Evolutionary conservation across 257 asterid genomes (phyloP), one percentile per base, ranked within the genome.

Genomic region (Parsonsia alboflavescens): DNA sequence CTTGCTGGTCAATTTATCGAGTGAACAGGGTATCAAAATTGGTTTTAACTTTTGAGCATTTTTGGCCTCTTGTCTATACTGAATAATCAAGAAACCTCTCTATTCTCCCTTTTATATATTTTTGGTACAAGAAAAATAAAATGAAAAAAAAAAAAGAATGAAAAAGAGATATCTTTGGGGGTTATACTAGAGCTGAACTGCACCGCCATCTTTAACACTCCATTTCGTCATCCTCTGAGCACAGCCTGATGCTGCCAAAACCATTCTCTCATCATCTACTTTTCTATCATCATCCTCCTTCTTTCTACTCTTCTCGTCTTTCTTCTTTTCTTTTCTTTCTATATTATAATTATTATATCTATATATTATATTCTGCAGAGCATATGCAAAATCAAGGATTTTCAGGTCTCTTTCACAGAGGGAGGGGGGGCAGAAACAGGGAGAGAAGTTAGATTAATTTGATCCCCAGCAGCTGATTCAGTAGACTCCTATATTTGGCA

Each of bases 221-320:
- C 54, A 66, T 75, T 75, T 72, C 91, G 85, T 91, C 97, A 88
- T 76, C 85, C 76, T 77, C 78, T 77, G 80, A 61, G 41, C n/a
- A 41, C 72, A 41, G 91, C 94, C 96, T 86, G 76, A 87, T 86
- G 80, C 45, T 50, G 89, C 89, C 96, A 88, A 87, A 80, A 71
- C 73, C 57, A 45, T 68, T 54, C 46, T 83, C 77, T 77, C 48
- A 79, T 68, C 1, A 33, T 33, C 39, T 33, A 33, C 80, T 52
- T 64, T 80, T 63, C 70, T 48, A 8, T 46, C 45, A 16, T 65
- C 68, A 39, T 44, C 16, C 65, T 79, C 73, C 39, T 73, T 68
- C 74, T 74, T 52, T 64, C 78, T 67, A 63, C 64, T 49, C 71
- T 58, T 68, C 42, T 68, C 67, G 62, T 57, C 75, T 71, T 58